phyloP scores from a whole-genome alignment of 139 green algal genomes.

The Volvox reticuliferus region DNA sequence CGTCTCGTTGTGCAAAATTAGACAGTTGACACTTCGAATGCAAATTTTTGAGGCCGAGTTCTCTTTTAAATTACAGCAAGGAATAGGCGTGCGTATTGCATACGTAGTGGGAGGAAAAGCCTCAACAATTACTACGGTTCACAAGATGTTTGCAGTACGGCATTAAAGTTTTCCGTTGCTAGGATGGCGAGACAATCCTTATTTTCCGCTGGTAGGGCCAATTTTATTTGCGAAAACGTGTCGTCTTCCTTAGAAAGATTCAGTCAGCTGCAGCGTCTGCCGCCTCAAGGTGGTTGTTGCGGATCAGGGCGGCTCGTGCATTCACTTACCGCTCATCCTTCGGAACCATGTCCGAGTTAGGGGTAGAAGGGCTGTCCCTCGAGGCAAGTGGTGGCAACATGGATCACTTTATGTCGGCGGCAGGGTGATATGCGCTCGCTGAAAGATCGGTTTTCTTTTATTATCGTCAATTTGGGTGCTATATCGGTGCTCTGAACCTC shows the following conservation, averaged over 20 bases:
- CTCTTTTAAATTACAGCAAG: too few species aligned
- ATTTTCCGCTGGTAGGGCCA: too few species aligned
- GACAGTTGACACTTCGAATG: not conserved
- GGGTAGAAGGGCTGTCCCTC: conserved; percentile 16
- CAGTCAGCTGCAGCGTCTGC: not conserved
- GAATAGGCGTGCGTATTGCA: too few species aligned
- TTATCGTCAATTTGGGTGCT: not conserved
- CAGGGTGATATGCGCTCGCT: not conserved
- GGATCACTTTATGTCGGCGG: not conserved
- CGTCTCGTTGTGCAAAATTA: not conserved
- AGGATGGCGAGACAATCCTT: too few species aligned
- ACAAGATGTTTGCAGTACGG: too few species aligned
- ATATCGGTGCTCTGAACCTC: not conserved
- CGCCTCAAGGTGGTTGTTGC: not conserved
- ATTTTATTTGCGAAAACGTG: too few species aligned
- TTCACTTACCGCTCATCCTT: not conserved
- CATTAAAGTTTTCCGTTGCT: too few species aligned
- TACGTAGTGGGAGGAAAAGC: too few species aligned
- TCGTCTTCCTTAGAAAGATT: not conserved
- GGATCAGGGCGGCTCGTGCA: not conserved
- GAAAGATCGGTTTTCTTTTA: not conserved
- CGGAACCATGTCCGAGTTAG: conserved; percentile 25
- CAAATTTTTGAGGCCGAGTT: not conserved
- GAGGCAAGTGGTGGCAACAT: conserved; percentile 9
- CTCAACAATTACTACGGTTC: too few species aligned